phyloP scores from a whole-genome alignment of 805 yeast genomes.

The Candida hungchunana region DNA sequence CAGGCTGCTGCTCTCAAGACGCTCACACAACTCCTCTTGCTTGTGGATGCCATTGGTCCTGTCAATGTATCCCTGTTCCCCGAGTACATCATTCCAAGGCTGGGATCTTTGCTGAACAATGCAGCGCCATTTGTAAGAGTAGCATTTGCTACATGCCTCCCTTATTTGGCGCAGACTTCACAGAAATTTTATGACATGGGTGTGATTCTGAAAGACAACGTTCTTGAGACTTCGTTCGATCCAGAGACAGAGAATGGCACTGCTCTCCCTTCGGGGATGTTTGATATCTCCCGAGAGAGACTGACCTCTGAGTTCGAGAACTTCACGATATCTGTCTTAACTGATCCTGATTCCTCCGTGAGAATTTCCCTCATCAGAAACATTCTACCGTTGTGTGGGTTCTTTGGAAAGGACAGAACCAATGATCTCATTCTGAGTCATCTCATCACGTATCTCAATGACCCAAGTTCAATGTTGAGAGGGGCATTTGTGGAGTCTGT shows the following conservation, averaged over 20 bases:
- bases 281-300: slow-evolving; percentile 38
- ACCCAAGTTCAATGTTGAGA: slow-evolving; percentile 61
- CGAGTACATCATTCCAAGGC: slow-evolving; percentile 75
- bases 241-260: slow-evolving; percentile 43
- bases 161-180: slow-evolving; percentile 64
- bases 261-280: slow-evolving; percentile 29
- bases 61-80: slow-evolving; percentile 74
- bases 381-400: slow-evolving; percentile 73
- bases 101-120: slow-evolving; percentile 40
- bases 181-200: slow-evolving; percentile 61
- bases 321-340: slow-evolving; percentile 58
- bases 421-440: slow-evolving; percentile 88
- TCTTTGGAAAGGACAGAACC: slow-evolving; percentile 82
- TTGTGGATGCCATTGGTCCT: slow-evolving; percentile 64
- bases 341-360: slow-evolving; percentile 64
- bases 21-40: slow-evolving; percentile 60
- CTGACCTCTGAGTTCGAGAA: slow-evolving; percentile 57
- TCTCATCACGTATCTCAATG: slow-evolving; percentile 86
- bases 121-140: slow-evolving; percentile 50
- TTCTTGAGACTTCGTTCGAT: slow-evolving; percentile 32
- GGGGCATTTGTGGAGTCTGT: slow-evolving; percentile 69
- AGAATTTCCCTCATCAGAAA: slow-evolving; percentile 64
- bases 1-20: slow-evolving; percentile 61
- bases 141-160: slow-evolving; percentile 68
- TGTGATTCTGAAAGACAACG: slow-evolving; percentile 40